These are phyloP conservation scores for Lasiosphaeria hispida DNA, from an alignment of 495 filamentous ascomycete species.

Conservation along the genomic window DNA sequence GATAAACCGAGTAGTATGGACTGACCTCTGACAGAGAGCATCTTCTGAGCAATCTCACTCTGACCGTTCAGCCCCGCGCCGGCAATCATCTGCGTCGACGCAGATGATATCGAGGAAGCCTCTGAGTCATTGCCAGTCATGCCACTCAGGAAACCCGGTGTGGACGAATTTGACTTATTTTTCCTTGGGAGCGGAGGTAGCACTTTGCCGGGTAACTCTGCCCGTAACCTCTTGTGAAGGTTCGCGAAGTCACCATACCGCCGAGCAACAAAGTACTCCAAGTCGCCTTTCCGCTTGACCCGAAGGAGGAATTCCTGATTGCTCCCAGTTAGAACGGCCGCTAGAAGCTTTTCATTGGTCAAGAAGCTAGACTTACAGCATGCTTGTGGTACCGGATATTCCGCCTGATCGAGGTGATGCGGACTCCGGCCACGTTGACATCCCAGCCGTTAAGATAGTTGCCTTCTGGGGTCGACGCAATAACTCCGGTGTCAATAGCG, in stretches of 20 bases:
- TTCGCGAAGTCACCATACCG: constrained; percentile 85
- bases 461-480: constrained; percentile 84
- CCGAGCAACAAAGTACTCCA: constrained; percentile 74
- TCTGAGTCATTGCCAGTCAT: constrained; percentile 63
- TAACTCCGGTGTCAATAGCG: constrained; percentile 82
- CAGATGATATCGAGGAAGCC: constrained; percentile 71
- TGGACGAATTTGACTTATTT: constrained; percentile 71
- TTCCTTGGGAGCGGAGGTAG: constrained; percentile 85
- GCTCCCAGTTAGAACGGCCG: constrained; percentile 15
- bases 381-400: constrained; percentile 89
- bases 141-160: constrained; percentile 49
- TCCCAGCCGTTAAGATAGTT: constrained; percentile 94
- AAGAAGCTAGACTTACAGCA: constrained; percentile 59
- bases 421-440: constrained; percentile 89
- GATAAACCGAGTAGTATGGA: not conserved
- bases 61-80: constrained; percentile 15
- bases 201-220: constrained; percentile 87
- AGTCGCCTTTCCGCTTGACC: constrained; percentile 67
- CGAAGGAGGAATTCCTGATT: constrained; percentile 84
- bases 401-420: constrained; percentile 75
- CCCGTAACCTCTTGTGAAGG: constrained; percentile 74
- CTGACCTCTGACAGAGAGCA: constrained; percentile 42
- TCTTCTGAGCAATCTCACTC: constrained; percentile 34
- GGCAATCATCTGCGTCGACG: constrained; percentile 54
- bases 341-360: not conserved